Conservation (phyloP, 139 green algal species). For the Ettlia oleoabundans region DNA sequence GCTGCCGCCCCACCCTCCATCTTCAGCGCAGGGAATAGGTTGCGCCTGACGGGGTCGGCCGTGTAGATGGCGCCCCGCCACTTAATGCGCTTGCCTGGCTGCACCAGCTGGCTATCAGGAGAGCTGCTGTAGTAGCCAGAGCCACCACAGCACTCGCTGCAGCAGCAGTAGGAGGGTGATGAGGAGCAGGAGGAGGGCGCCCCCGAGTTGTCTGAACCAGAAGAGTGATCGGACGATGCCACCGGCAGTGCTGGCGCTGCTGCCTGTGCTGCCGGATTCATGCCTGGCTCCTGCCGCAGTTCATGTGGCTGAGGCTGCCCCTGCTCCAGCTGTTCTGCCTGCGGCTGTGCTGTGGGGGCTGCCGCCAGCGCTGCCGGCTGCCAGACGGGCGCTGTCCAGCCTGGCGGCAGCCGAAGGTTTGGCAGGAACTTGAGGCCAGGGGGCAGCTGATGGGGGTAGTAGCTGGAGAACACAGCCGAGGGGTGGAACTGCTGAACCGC, state of each 20-base stretch:
- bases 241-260: too few relatives aligned
- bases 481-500: not conserved
- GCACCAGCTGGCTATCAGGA: not conserved
- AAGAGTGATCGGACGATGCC: too few relatives aligned
- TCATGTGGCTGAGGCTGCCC: too few relatives aligned
- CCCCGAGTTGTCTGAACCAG: too few relatives aligned
- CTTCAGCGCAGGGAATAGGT: not conserved
- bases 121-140: not conserved
- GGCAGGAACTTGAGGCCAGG: not conserved
- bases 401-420: not conserved
- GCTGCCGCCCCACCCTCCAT: not conserved
- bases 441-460: not conserved
- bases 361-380: not conserved
- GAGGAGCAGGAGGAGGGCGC: not conserved
- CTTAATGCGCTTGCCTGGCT: constrained; percentile 29
- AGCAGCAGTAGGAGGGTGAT: not conserved
- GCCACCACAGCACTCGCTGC: not conserved
- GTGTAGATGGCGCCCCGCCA: constrained; percentile 19
- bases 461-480: not conserved
- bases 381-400: not conserved
- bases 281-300: too few relatives aligned
- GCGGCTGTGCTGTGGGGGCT: not conserved
- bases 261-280: too few relatives aligned
- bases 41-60: constrained; percentile 10
- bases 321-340: too few relatives aligned